Conservation (phyloP, 225 moss, liverwort and hornwort genomes). For the Sphagnum tenellum region DNA sequence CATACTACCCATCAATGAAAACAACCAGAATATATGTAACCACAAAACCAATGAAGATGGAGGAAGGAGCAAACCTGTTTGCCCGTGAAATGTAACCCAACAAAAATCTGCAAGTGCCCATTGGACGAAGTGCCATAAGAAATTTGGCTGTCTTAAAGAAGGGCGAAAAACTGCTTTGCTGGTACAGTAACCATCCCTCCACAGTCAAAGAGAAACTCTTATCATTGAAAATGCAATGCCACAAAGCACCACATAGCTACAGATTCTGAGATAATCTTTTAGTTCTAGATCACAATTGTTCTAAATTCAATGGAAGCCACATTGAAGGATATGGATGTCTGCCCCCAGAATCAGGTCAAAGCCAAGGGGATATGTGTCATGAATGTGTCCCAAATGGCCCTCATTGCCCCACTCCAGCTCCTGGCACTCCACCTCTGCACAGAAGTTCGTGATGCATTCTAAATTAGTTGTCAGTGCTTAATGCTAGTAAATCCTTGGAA, state of each 20-base stretch:
- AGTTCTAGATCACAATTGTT: neutral
- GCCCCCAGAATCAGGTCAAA: slow-evolving; percentile 87
- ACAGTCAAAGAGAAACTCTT: slow-evolving; percentile 32
- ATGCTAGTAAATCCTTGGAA: too few species aligned
- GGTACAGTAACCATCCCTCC: slow-evolving; percentile 42
- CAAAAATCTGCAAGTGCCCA: slow-evolving; percentile 43
- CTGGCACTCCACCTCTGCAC: slow-evolving; percentile 57
- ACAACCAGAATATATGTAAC: neutral
- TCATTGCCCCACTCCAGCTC: slow-evolving; percentile 78
- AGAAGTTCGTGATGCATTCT: neutral
- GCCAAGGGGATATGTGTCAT: slow-evolving; percentile 44
- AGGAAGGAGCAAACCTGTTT: slow-evolving; percentile 36
- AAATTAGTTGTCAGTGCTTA: too few species aligned
- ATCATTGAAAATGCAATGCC: neutral
- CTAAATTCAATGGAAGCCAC: neutral
- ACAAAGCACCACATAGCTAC: neutral
- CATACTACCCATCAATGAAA: neutral
- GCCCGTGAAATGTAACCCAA: slow-evolving; percentile 76
- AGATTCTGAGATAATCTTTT: too few species aligned
- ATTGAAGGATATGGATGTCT: slow-evolving; percentile 83
- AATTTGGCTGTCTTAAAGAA: slow-evolving; percentile 44
- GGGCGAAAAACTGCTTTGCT: slow-evolving; percentile 42
- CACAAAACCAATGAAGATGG: neutral
- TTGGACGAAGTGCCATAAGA: slow-evolving; percentile 41
- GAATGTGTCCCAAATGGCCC: slow-evolving; percentile 44